Percentiles rank a stretch among this genome's conserved stretches.
Evolutionary conservation across 495 filamentous ascomycete genomes (phyloP).

Genomic region (Penicillium canariense): DNA sequence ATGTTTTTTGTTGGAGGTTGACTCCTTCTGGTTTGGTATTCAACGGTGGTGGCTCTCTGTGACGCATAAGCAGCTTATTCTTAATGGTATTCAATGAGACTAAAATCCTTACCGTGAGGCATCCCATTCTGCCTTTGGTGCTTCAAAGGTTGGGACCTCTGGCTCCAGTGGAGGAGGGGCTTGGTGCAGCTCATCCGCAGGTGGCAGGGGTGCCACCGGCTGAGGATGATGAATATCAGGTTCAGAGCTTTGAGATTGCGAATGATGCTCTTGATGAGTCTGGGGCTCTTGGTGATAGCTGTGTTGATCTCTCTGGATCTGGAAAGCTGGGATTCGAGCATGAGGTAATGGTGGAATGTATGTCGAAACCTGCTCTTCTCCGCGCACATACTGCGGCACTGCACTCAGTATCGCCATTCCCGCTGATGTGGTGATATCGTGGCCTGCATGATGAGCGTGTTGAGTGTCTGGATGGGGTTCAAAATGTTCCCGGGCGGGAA

Average conservation of each 20-base stretch:
- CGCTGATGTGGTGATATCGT: neutral
- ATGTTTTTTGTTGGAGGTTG: slow-evolving; percentile 68
- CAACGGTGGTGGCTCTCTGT: slow-evolving; percentile 69
- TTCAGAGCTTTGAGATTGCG: slow-evolving; percentile 4
- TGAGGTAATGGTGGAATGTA: slow-evolving; percentile 27
- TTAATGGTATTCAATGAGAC: neutral
- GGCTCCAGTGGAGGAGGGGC: slow-evolving; percentile 38
- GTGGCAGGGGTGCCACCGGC: slow-evolving; percentile 38
- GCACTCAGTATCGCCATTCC: slow-evolving; percentile 30
- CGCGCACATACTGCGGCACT: slow-evolving; percentile 47
- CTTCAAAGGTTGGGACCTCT: slow-evolving; percentile 35
- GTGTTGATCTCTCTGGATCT: slow-evolving; percentile 6
- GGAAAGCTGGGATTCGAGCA: slow-evolving; percentile 11
- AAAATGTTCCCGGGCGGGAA: neutral
- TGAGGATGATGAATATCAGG: slow-evolving; percentile 29
- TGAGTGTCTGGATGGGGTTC: slow-evolving; percentile 1
- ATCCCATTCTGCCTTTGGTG: slow-evolving; percentile 64
- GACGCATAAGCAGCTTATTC: slow-evolving; percentile 19
- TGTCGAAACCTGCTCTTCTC: slow-evolving; percentile 41
- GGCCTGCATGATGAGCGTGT: neutral
- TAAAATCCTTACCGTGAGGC: slow-evolving; percentile 53
- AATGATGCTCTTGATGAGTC: slow-evolving; percentile 8
- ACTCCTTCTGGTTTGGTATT: slow-evolving; percentile 75
- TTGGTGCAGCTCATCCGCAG: slow-evolving; percentile 22
- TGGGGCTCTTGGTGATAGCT: slow-evolving; percentile 9